These are phyloP conservation scores for Leptographium wingfieldii DNA, from an alignment of 2,329 filamentous ascomycete species.

Conservation along the genomic window DNA sequence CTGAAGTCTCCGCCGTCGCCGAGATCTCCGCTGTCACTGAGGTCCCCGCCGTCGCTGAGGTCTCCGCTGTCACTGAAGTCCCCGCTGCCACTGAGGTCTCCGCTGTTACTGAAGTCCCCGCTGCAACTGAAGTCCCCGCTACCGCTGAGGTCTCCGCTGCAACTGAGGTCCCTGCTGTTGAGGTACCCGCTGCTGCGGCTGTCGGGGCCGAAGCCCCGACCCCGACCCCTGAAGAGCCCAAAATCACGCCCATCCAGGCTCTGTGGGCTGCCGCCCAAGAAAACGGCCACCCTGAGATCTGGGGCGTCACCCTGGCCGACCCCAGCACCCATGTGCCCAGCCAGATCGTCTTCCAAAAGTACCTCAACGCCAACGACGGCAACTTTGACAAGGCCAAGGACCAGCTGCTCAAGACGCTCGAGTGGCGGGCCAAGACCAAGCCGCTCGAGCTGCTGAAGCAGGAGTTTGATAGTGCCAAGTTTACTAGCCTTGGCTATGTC, in stretches of 20 bases:
- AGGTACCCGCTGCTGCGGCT: background rate
- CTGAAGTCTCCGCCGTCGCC: too few species aligned
- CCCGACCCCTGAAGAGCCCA: background rate
- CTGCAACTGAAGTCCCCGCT: too few species aligned
- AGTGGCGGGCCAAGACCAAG: conserved; percentile 70
- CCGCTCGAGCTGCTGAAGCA: conserved; percentile 53
- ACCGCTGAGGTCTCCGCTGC: background rate
- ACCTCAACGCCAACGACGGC: conserved; percentile 77
- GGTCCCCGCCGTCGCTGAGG: background rate
- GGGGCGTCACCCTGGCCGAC: conserved; percentile 59
- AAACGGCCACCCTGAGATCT: conserved; percentile 61
- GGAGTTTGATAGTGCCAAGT: conserved; percentile 56
- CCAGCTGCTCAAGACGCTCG: conserved; percentile 66
- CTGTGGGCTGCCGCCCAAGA: conserved; percentile 17
- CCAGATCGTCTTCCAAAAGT: conserved; percentile 82
- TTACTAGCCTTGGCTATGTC: conserved; percentile 68
- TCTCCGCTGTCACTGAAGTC: too few species aligned
- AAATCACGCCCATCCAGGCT: conserved; percentile 10
- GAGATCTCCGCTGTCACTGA: background rate
- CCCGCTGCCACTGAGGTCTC: background rate
- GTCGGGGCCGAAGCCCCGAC: background rate
- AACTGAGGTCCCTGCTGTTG: background rate
- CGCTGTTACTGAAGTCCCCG: background rate
- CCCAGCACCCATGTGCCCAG: conserved; percentile 52
- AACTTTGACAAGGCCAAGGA: conserved; percentile 61